Conservation (phyloP, 2,329 filamentous ascomycete species). For the Aschersonia sp. region DNA sequence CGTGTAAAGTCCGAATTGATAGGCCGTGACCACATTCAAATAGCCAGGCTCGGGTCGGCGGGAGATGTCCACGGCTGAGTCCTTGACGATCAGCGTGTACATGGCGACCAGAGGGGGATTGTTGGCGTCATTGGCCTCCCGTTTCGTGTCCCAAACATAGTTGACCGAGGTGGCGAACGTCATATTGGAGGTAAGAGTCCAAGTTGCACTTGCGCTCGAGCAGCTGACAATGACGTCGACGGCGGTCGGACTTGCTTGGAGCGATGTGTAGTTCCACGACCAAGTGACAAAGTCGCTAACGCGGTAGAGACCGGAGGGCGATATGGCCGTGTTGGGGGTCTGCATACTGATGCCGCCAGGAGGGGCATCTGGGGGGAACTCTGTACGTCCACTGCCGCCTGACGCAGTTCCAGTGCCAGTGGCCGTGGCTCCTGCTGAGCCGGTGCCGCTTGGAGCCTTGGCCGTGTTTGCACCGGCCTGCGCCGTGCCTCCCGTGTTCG, state of each 20-base stretch:
- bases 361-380: conserved; percentile 29
- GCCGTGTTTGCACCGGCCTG: conserved; percentile 24
- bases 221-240: conserved; percentile 45
- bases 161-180: conserved; percentile 34
- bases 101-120: conserved; percentile 35
- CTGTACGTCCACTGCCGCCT: conserved; percentile 16
- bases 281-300: conserved; percentile 45
- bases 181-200: conserved; percentile 50
- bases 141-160: conserved; percentile 44
- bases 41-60: conserved; percentile 41
- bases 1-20: conserved; percentile 45
- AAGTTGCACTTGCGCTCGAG: conserved; percentile 34
- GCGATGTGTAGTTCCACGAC: conserved; percentile 50
- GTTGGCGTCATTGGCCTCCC: conserved; percentile 28
- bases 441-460: conserved; percentile 16
- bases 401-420: conserved; percentile 4
- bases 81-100: conserved; percentile 49
- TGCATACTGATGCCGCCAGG: conserved; percentile 38
- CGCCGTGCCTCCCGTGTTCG: conserved; percentile 3
- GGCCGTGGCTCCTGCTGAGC: conserved; percentile 17
- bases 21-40: conserved; percentile 30
- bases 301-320: conserved; percentile 38
- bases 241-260: conserved; percentile 42
- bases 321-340: conserved; percentile 29
- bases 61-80: conserved; percentile 35